Conservation (phyloP, 2,329 filamentous ascomycete genomes). For the Colletotrichum plurivorum region DNA sequence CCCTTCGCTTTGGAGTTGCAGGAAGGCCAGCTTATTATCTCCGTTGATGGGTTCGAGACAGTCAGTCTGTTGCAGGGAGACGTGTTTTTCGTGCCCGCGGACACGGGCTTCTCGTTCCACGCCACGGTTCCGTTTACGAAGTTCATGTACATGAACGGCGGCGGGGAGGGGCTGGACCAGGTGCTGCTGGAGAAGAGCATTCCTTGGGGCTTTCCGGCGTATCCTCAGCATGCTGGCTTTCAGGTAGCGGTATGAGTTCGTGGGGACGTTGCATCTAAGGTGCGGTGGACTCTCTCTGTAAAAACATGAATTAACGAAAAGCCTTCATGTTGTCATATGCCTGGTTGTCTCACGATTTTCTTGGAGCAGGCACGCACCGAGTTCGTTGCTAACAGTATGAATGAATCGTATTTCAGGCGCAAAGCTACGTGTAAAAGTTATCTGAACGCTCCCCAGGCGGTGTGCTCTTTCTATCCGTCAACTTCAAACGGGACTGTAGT, state of each 20-base stretch:
- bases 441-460: no score
- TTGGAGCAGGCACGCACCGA: no score
- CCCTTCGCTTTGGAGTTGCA: conserved; percentile 46
- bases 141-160: conserved; percentile 46
- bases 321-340: no score
- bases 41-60: conserved; percentile 41
- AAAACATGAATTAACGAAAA: neutral
- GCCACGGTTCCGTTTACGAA: conserved; percentile 45
- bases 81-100: conserved; percentile 44
- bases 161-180: conserved; percentile 43
- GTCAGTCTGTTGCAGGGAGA: conserved; percentile 44
- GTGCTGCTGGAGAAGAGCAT: conserved; percentile 41
- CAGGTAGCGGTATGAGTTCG: neutral
- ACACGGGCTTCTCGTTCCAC: conserved; percentile 42
- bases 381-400: no score
- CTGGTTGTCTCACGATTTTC: no score
- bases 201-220: conserved; percentile 43
- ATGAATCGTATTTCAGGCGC: no score
- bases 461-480: neutral
- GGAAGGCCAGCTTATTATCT: conserved; percentile 44
- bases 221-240: conserved; percentile 31
- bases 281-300: no score
- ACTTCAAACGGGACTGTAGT: neutral
- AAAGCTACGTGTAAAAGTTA: no score
- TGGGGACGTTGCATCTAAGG: neutral